These are phyloP conservation scores for Nakazawaea pomicola DNA, from an alignment of 805 yeast genomes.

Conservation along the genomic window DNA sequence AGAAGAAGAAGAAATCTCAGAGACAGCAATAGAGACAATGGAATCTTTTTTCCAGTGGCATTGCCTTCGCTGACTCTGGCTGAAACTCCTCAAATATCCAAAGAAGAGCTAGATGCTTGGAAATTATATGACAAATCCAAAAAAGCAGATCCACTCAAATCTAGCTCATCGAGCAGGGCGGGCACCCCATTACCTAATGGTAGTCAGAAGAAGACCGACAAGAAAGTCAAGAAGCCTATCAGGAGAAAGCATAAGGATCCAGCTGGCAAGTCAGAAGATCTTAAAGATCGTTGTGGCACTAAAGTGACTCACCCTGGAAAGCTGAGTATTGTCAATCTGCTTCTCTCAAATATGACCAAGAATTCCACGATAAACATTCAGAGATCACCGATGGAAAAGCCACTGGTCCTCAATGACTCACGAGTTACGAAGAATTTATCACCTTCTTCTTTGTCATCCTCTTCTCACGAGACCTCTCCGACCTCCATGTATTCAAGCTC, in stretches of 20 bases:
- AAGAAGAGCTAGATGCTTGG: conserved; percentile 25
- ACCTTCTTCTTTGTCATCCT: neutral
- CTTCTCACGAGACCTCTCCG: conserved; percentile 9
- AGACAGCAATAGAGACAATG: conserved; percentile 1
- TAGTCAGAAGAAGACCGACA: conserved; percentile 15
- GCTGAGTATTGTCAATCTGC: neutral
- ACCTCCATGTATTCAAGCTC: conserved; percentile 4
- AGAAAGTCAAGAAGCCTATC: conserved; percentile 12
- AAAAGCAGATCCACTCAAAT: conserved; percentile 6
- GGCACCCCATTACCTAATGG: conserved; percentile 3
- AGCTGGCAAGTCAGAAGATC: neutral
- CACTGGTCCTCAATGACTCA: no score
- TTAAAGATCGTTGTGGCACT: no score
- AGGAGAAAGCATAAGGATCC: conserved; percentile 8
- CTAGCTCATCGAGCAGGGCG: neutral
- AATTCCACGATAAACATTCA: neutral
- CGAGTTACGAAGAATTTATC: neutral
- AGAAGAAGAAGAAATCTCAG: conserved; percentile 5
- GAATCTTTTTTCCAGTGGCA: conserved; percentile 8
- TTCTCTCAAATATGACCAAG: conserved; percentile 5
- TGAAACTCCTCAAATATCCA: conserved; percentile 12
- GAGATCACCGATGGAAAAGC: conserved; percentile 1
- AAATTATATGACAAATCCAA: conserved; percentile 21
- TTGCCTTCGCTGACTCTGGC: conserved; percentile 16
- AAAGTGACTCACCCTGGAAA: neutral